phyloP scores from a whole-genome alignment of 2,329 filamentous ascomycete species.

The Didymella glomerata region DNA sequence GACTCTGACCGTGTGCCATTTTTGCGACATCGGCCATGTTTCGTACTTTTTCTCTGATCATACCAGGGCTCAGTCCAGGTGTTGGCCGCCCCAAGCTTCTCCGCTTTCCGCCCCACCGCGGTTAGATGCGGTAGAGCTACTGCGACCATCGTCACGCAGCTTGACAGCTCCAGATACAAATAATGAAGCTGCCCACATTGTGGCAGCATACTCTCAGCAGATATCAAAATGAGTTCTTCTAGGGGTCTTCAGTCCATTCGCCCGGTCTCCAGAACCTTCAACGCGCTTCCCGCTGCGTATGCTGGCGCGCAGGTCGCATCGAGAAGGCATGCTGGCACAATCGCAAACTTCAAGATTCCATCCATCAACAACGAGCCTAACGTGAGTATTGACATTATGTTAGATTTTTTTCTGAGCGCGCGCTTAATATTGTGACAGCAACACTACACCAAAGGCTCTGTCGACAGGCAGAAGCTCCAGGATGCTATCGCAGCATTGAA shows the following conservation, averaged over 20 bases:
- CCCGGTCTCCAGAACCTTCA: slow-evolving; percentile 41
- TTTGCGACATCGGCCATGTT: slow-evolving; percentile 32
- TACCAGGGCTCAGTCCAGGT: slow-evolving; percentile 17
- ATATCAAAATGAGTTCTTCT: slow-evolving; percentile 44
- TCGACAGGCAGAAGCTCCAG: slow-evolving; percentile 78
- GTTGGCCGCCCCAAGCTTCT: slow-evolving; percentile 16
- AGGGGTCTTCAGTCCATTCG: slow-evolving; percentile 43
- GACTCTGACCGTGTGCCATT: slow-evolving; percentile 30
- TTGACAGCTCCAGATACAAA: slow-evolving; percentile 36
- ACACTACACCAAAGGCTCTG: slow-evolving; percentile 85
- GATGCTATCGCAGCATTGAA: slow-evolving; percentile 76
- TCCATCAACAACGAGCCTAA: slow-evolving; percentile 94
- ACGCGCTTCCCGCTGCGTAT: slow-evolving; percentile 32
- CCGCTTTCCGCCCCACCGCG: slow-evolving; percentile 31
- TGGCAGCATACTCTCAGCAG: slow-evolving; percentile 1
- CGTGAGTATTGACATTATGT: slow-evolving; percentile 62
- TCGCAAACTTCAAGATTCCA: slow-evolving; percentile 88
- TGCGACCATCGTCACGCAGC: slow-evolving; percentile 27
- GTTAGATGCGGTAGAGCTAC: slow-evolving; percentile 35
- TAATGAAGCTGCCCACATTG: slow-evolving; percentile 21
- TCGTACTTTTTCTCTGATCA: slow-evolving; percentile 9
- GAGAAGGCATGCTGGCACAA: slow-evolving; percentile 59
- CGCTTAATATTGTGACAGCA: slow-evolving; percentile 65
- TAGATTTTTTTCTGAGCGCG: rapidly evolving
- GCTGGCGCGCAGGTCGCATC: slow-evolving; percentile 37